Base-by-base conservation (phyloP, 148 eudicot species). In the Suaeda aralocaspica region DNA sequence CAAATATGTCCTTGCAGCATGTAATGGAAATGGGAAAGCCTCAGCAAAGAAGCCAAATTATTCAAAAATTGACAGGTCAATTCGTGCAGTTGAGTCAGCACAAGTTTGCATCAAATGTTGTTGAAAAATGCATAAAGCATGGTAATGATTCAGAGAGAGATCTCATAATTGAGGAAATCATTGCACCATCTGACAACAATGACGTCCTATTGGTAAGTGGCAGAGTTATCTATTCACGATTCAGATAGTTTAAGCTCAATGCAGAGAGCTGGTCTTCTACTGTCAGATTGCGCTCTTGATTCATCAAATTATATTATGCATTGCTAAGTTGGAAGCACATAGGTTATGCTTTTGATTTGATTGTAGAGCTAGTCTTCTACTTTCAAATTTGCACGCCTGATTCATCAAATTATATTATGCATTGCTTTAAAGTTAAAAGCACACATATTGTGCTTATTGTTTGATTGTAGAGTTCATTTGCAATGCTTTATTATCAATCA, bases 91-190 rank as follows among this genome's bases (percentile, higher is more conserved):
- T 92, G 87, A 92, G 96, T 79, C 96, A 87, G 77, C 97, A 89
- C 63, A 92, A 92, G 69, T 92, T 72, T 75, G 97, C 97, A 33
- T 92, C 97, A 66, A 92, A 92, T 83, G 97, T 92, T 16, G 82
- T 89, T 51, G 97, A 92, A 75, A 92, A 92, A 76, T 92, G 97
- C 75, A 59, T 92, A 75, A 85, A 85, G 48, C 69, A 74, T 69
- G 86, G 92, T 16, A 84, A 74, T 75, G 72, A 78, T 60, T 64
- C 79, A 51, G 92, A 81, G 68, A 67, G 82, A 49, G 81, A 86
- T 71, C 70, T 77, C 68, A 74, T 91, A 72, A 83, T 91, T 48
- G 87, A 80, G 64, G 97, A 92, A 81, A 80, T 92, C 55, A 69
- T 92, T 64, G 77, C 72, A 24, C 82, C 72, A 56, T 45, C 88